A percentile compares a stretch with the other conserved stretches of the same genome.
phyloP scores from a whole-genome alignment of 176 grass and related monocot species.

The Zoysia pacifica region DNA sequence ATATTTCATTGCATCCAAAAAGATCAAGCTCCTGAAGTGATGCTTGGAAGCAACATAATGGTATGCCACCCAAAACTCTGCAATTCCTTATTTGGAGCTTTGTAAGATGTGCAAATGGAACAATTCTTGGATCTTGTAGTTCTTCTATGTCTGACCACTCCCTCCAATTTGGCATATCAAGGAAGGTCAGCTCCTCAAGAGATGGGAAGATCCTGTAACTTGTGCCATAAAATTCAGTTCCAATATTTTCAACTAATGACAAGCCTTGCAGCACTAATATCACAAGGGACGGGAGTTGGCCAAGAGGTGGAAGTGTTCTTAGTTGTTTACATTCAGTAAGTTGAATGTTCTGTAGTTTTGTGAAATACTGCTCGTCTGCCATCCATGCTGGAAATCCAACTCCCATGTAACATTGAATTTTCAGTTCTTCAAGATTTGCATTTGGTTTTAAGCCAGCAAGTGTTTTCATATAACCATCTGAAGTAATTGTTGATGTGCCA shows the following conservation, averaged over 20 bases:
- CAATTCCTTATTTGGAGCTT: conserved; percentile 42
- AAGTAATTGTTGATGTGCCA: not conserved
- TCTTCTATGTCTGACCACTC: conserved; percentile 34
- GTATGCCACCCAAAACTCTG: not conserved
- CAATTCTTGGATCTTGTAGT: not conserved
- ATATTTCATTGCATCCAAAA: conserved; percentile 28
- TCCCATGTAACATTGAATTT: conserved; percentile 25
- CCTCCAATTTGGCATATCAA: conserved; percentile 29
- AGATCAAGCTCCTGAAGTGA: conserved; percentile 43
- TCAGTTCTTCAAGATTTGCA: conserved; percentile 31
- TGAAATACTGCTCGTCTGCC: conserved; percentile 19
- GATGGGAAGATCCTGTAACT: conserved; percentile 39
- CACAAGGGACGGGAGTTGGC: conserved; percentile 37
- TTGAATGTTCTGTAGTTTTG: conserved; percentile 15
- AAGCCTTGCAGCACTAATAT: conserved; percentile 33
- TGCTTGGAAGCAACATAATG: conserved; percentile 22
- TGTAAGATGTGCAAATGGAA: conserved; percentile 25
- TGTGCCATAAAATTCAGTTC: conserved; percentile 42
- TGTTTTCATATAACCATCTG: conserved; percentile 11
- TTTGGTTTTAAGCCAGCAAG: conserved; percentile 41
- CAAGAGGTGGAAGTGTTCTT: conserved; percentile 43
- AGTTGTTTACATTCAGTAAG: conserved; percentile 20
- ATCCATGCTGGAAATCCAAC: conserved; percentile 39
- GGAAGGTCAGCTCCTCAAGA: conserved; percentile 37
- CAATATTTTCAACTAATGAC: conserved; percentile 10